A percentile compares a stretch with the other conserved stretches of the same genome.
These are phyloP conservation scores for Mucuna pruriens DNA, from an alignment of 306 rosid species.

Conservation along the genomic window DNA sequence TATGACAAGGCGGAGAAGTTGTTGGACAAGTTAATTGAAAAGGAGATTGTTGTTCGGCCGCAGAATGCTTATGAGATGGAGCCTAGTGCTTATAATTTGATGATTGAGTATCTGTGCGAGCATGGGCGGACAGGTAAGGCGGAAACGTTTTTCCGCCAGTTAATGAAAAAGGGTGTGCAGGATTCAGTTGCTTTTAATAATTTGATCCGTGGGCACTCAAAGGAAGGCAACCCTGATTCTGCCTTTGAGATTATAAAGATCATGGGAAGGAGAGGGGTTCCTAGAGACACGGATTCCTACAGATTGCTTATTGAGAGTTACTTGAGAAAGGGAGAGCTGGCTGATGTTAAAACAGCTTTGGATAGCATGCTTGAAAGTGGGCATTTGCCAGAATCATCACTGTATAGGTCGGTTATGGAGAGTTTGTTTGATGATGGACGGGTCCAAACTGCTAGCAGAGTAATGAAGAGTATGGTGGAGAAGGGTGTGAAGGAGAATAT, in stretches of 20 bases:
- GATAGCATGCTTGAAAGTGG: constrained; percentile 90
- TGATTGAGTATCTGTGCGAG: constrained; percentile 74
- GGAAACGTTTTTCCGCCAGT: constrained; percentile 75
- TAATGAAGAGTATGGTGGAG: constrained; percentile 90
- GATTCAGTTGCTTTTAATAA: constrained; percentile 79
- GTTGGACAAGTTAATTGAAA: constrained; percentile 82
- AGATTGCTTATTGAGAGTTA: constrained; percentile 77
- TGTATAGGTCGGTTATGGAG: constrained; percentile 75
- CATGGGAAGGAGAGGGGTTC: constrained; percentile 82
- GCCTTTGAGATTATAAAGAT: constrained; percentile 83
- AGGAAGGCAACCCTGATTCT: constrained; percentile 87
- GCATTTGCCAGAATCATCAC: constrained; percentile 67
- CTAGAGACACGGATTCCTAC: constrained; percentile 74
- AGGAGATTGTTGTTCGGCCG: constrained; percentile 74
- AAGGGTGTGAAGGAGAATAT: constrained; percentile 82
- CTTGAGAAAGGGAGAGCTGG: constrained; percentile 86
- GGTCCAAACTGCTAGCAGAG: constrained; percentile 94
- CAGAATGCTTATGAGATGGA: constrained; percentile 71
- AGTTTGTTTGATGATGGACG: constrained; percentile 85
- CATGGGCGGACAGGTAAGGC: constrained; percentile 79
- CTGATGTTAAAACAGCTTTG: constrained; percentile 84
- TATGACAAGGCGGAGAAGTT: constrained; percentile 73
- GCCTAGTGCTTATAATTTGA: constrained; percentile 73
- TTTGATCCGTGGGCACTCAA: constrained; percentile 80
- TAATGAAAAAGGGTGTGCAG: constrained; percentile 81